Evolutionary conservation across 73 alveolate genomes (phyloP).

Genomic region (Blepharisma japonicum): DNA sequence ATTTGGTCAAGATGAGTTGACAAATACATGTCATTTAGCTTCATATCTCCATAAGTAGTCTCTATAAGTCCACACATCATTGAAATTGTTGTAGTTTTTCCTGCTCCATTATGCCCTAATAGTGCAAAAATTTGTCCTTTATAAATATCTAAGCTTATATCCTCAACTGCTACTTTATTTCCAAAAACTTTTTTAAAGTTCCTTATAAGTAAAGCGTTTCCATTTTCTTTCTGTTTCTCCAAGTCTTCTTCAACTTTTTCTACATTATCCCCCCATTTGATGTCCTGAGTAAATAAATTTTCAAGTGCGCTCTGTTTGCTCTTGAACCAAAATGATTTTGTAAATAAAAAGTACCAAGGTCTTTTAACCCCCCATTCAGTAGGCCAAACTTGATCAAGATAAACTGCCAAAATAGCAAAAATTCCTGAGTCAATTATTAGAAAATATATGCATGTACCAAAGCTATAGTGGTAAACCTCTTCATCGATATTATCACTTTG

Average conservation of each 20-base stretch:
- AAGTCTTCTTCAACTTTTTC: slow-evolving; percentile 46
- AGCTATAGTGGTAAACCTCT: slow-evolving; percentile 43
- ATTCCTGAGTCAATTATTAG: slow-evolving; percentile 50
- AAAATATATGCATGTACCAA: slow-evolving; percentile 45
- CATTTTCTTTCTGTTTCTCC: slow-evolving; percentile 41
- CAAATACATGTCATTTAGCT: slow-evolving; percentile 58
- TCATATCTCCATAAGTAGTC: slow-evolving; percentile 65
- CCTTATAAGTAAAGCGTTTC: slow-evolving; percentile 34
- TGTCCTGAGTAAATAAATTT: slow-evolving; percentile 23
- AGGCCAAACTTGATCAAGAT: slow-evolving; percentile 69
- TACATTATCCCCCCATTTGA: slow-evolving; percentile 32
- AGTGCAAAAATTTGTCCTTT: slow-evolving; percentile 91
- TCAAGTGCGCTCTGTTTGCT: slow-evolving; percentile 32
- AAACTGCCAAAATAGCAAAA: slow-evolving; percentile 50
- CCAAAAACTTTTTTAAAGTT: slow-evolving; percentile 47
- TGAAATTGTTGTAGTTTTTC: slow-evolving; percentile 90
- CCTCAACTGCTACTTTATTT: slow-evolving; percentile 86
- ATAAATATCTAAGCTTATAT: slow-evolving; percentile 75
- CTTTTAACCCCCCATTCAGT: slow-evolving; percentile 68
- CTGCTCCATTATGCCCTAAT: slow-evolving; percentile 98
- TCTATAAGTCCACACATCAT: slow-evolving; percentile 78
- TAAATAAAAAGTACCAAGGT: slow-evolving; percentile 64
- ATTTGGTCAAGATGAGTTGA: slow-evolving; percentile 59
- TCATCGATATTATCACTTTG: slow-evolving; percentile 45
- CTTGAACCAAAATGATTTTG: slow-evolving; percentile 48